Percentiles rank a stretch among this genome's conserved stretches.
Evolutionary conservation across 495 filamentous ascomycete genomes (phyloP).

Genomic region (Aspergillus carlsbadensis): DNA sequence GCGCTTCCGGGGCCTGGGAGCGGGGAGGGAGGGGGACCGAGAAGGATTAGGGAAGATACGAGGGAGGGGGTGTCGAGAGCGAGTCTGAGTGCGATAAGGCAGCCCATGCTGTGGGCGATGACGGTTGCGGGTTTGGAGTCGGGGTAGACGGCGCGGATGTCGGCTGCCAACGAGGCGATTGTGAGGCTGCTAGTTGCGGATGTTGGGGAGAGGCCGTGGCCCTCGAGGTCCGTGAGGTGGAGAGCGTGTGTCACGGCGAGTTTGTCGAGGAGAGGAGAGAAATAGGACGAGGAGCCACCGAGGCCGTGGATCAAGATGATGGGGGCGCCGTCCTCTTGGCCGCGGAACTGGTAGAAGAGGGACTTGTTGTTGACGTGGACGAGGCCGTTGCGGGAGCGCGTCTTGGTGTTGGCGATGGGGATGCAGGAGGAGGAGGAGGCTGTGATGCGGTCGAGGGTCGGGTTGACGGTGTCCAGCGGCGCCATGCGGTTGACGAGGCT

Average conservation of each 20-base stretch:
- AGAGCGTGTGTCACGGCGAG: background rate
- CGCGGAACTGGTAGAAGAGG: conserved; percentile 3
- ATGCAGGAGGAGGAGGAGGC: background rate
- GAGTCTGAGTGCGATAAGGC: background rate
- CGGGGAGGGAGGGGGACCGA: background rate
- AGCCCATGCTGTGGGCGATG: background rate
- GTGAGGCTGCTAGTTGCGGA: background rate
- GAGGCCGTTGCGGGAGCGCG: background rate
- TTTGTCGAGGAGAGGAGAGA: conserved; percentile 1
- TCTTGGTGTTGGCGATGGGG: background rate
- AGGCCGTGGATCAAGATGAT: conserved; percentile 6
- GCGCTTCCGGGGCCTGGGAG: background rate
- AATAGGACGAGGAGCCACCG: conserved; percentile 3
- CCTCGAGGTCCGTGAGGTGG: conserved; percentile 4
- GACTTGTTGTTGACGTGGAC: background rate
- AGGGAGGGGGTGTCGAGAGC: background rate
- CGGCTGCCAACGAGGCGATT: background rate
- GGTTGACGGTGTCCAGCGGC: background rate
- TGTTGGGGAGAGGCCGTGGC: conserved; percentile 3
- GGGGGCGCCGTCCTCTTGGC: background rate
- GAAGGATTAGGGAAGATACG: background rate
- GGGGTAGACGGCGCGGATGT: conserved; percentile 1
- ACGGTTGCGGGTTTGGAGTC: background rate
- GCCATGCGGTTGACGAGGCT: background rate
- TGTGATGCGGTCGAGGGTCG: background rate